Conservation (phyloP, 1,284 basidiomycete genomes). For the Rhodotorula sp. region DNA sequence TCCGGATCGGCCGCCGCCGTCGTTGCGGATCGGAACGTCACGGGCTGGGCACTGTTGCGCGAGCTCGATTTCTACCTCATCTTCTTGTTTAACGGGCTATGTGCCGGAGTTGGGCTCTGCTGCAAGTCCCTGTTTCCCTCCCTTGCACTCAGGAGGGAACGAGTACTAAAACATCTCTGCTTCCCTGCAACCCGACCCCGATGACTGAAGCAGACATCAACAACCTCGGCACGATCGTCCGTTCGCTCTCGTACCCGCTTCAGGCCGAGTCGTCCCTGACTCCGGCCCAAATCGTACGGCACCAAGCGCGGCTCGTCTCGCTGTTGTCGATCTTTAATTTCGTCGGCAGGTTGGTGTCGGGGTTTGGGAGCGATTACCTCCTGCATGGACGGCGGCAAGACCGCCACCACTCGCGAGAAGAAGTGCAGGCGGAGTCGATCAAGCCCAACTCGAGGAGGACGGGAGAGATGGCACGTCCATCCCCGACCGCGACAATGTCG, state of each 20-base stretch:
- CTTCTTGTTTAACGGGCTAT: constrained; percentile 31
- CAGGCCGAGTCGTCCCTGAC: not conserved
- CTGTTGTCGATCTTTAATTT: constrained; percentile 40
- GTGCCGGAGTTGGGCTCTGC: constrained; percentile 26
- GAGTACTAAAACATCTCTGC: no score
- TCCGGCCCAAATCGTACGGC: constrained; percentile 4
- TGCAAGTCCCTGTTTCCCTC: no score
- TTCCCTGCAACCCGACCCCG: not conserved
- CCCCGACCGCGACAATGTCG: not conserved
- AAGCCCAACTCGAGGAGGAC: not conserved
- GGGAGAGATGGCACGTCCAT: not conserved
- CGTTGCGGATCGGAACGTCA: constrained; percentile 16
- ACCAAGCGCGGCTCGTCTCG: constrained; percentile 36
- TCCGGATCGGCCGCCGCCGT: not conserved
- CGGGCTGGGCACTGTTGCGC: constrained; percentile 19
- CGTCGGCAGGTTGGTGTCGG: constrained; percentile 31
- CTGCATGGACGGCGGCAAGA: constrained; percentile 9
- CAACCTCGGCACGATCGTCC: constrained; percentile 35
- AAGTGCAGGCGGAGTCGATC: no score
- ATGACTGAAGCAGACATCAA: constrained; percentile 21
- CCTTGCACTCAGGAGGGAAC: no score
- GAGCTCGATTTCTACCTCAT: constrained; percentile 37
- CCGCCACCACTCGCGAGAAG: no score
- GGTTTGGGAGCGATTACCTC: constrained; percentile 31
- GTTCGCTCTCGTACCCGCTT: constrained; percentile 15